A percentile compares a stretch with the other conserved stretches of the same genome.
Evolutionary conservation across 1,284 basidiomycete species (phyloP).

Genomic region (Sparassis latifolia): DNA sequence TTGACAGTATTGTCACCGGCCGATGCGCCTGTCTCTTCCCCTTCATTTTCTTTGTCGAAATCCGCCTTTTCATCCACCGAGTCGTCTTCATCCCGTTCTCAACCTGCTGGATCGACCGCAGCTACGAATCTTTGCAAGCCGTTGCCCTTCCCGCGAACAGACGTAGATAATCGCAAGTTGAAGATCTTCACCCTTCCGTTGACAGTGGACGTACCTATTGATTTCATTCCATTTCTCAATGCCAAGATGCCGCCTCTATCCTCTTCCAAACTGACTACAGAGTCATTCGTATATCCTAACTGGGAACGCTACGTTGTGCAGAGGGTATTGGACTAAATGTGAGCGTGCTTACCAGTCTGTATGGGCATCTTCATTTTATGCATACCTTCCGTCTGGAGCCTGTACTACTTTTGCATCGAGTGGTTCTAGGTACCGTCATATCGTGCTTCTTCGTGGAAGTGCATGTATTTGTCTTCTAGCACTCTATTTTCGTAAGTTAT

Average conservation of each 20-base stretch:
- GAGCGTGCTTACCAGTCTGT: too few species aligned
- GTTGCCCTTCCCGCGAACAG: conserved; percentile 42
- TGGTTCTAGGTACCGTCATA: too few species aligned
- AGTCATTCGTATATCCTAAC: conserved; percentile 46
- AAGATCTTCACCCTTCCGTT: conserved; percentile 42
- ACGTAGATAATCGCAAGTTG: conserved; percentile 43
- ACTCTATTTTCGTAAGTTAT: too few species aligned
- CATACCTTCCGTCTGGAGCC: too few species aligned
- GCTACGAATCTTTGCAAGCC: conserved; percentile 4
- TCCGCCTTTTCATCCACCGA: conserved; percentile 16
- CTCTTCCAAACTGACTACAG: conserved; percentile 32
- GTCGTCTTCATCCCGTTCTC: conserved; percentile 11
- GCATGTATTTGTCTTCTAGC: too few species aligned
- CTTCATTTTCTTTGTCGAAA: conserved; percentile 11
- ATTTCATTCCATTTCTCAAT: conserved; percentile 24
- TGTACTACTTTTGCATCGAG: too few species aligned
- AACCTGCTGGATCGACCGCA: conserved; percentile 7
- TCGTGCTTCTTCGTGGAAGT: too few species aligned
- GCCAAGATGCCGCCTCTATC: conserved; percentile 13
- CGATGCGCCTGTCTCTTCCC: conserved; percentile 9
- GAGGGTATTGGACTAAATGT: conserved; percentile 18
- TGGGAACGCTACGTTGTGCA: conserved; percentile 59
- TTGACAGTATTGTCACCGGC: conserved; percentile 25
- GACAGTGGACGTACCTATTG: conserved; percentile 33
- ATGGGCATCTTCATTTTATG: too few species aligned